phyloP scores from a whole-genome alignment of 768 basidiomycete species.

The Dacryopinax spathularia region DNA sequence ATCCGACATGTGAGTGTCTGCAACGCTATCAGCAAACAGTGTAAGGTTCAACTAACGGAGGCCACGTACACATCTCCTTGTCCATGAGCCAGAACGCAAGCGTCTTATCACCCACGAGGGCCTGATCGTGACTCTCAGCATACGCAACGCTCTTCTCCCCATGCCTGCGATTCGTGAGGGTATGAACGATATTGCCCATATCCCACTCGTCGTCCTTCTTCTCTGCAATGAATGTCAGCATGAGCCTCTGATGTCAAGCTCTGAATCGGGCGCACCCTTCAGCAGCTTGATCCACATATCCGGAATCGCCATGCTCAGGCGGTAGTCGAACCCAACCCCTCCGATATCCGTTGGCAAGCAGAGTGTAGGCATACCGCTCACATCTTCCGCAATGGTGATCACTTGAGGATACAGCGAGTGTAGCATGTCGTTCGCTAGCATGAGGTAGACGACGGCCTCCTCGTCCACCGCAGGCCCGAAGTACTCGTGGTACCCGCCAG shows the following conservation, averaged over 20 bases:
- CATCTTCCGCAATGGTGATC: constrained; percentile 95
- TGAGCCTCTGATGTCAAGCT: background rate
- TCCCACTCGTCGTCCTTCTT: constrained; percentile 77
- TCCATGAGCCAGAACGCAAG: constrained; percentile 99
- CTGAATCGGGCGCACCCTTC: constrained; percentile 30
- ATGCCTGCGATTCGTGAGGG: constrained; percentile 75
- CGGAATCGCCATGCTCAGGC: constrained; percentile 94
- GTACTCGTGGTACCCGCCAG: constrained; percentile 96
- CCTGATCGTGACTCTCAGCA: constrained; percentile 96
- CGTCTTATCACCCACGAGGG: constrained; percentile 96
- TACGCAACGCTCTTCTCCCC: constrained; percentile 85
- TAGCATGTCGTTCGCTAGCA: constrained; percentile 90
- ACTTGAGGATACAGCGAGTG: constrained; percentile 64
- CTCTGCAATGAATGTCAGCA: constrained; percentile 29
- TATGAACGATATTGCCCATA: constrained; percentile 71
- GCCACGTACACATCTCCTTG: constrained; percentile 89
- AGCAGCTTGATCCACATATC: constrained; percentile 99
- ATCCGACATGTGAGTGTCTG: constrained; percentile 92
- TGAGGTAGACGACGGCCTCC: constrained; percentile 87
- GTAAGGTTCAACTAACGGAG: background rate
- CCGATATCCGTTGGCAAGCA: constrained; percentile 64
- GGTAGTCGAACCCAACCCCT: constrained; percentile 95
- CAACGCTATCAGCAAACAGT: background rate
- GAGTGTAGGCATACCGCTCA: constrained; percentile 96
- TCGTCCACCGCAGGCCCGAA: constrained; percentile 74